These are phyloP conservation scores for Coemansia sp. DNA, from an alignment of 192 early-diverging fungal genomes.

Conservation along the genomic window DNA sequence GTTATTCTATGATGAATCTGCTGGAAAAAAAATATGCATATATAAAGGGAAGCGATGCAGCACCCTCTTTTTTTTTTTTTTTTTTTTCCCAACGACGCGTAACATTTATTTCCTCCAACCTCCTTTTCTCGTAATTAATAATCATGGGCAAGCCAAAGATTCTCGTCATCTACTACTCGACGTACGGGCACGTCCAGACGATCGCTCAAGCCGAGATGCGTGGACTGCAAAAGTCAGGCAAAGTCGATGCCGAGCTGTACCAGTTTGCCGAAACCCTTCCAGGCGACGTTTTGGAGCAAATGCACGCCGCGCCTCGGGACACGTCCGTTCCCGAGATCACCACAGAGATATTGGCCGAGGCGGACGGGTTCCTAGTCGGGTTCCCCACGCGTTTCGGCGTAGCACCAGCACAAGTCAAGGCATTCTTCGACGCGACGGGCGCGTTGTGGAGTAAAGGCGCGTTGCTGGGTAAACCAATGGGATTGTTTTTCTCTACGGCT, in stretches of 20 bases:
- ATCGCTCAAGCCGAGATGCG: constrained; percentile 63
- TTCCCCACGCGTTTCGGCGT: constrained; percentile 71
- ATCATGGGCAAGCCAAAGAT: constrained; percentile 39
- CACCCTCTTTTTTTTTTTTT: not conserved
- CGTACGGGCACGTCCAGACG: constrained; percentile 71
- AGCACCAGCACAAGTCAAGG: constrained; percentile 74
- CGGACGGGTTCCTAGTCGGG: constrained; percentile 74
- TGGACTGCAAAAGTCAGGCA: constrained; percentile 60
- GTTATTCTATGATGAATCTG: not conserved
- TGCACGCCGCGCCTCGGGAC: constrained; percentile 60
- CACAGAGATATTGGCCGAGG: constrained; percentile 57
- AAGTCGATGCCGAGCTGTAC: constrained; percentile 58
- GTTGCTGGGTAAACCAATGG: constrained; percentile 71
- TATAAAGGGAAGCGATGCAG: not conserved
- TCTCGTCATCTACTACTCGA: constrained; percentile 71
- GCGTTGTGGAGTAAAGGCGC: constrained; percentile 58
- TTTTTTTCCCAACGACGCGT: not conserved
- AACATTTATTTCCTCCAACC: not conserved
- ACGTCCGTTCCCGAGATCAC: constrained; percentile 60
- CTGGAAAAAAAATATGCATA: not conserved
- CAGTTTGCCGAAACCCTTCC: constrained; percentile 67
- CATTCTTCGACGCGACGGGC: constrained; percentile 68
- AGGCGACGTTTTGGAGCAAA: constrained; percentile 64
- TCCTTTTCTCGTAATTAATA: not conserved
- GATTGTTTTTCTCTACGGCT: constrained; percentile 72